Evolutionary conservation across 768 basidiomycete genomes (phyloP), one percentile per base, ranked within the genome.

Genomic region (Lactifluus volemus): DNA sequence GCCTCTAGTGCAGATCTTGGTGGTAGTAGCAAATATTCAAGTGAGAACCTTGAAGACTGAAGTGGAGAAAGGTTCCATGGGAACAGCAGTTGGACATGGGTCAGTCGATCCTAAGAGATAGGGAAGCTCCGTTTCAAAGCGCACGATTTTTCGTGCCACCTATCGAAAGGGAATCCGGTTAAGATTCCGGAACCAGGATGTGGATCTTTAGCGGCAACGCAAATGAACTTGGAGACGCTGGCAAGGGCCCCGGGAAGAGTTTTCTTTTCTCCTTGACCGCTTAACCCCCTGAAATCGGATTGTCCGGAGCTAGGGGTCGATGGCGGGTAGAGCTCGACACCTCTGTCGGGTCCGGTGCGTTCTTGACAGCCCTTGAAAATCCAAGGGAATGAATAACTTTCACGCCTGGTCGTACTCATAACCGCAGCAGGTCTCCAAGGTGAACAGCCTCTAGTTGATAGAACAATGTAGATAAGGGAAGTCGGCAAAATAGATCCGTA

Each of bases 41-140:
- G 81, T 84, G 84, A 84, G 84, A 85, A 79, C 85, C 83, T 85
- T 81, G 84, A 84, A 83, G 85, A 85, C 85, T 85, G 85, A 86
- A 86, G 85, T 86, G 85, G 85, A 84, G 84, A 87, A 86, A 84
- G 84, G 85, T 85, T n/a, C n/a, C n/a, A n/a, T n/a, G n/a, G n/a
- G n/a, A n/a, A n/a, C n/a, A n/a, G n/a, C n/a, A n/a, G n/a, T n/a
- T n/a, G n/a, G n/a, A n/a, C n/a, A n/a, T n/a, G n/a, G n/a, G n/a
- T n/a, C n/a, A n/a, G n/a, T n/a, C n/a, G n/a, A n/a, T n/a, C n/a
- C n/a, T n/a, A n/a, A n/a, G n/a, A n/a, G n/a, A n/a, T n/a, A n/a
- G n/a, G n/a, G n/a, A n/a, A n/a, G n/a, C n/a, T n/a, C n/a, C n/a
- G n/a, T n/a, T n/a, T n/a, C n/a, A n/a, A n/a, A n/a, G n/a, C n/a